Percentiles rank a stretch among this genome's conserved stretches.
Conservation (phyloP, 139 green algal genomes). For the Pleodorina starrii region DNA sequence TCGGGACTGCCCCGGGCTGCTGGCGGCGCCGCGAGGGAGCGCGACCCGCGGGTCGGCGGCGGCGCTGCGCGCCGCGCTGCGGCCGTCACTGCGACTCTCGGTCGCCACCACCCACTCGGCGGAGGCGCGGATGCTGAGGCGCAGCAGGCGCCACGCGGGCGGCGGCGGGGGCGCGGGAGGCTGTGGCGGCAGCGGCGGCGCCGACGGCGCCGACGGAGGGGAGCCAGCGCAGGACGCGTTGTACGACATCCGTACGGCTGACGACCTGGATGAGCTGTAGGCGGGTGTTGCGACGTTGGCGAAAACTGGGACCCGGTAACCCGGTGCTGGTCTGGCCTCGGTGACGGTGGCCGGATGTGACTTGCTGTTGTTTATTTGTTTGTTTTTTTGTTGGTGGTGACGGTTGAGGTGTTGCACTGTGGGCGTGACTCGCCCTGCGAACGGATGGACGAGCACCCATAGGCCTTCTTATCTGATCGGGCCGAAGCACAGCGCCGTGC, state of each 20-base stretch:
- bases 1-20: conserved; percentile 13
- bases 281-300: neutral
- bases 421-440: neutral
- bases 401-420: neutral
- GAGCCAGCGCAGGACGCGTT: neutral
- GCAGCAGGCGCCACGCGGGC: neutral
- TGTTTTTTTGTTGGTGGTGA: neutral
- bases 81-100: neutral
- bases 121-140: neutral
- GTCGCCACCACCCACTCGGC: neutral
- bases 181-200: neutral
- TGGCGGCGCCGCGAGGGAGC: neutral
- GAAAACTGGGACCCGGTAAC: neutral
- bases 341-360: too few species aligned
- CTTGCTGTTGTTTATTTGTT: neutral
- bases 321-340: too few species aligned
- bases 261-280: conserved; percentile 22
- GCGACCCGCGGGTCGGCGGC: neutral
- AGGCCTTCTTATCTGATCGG: too few species aligned
- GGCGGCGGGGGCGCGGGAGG: neutral
- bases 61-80: neutral
- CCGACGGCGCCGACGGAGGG: neutral
- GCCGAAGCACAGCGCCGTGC: too few species aligned
- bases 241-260: neutral
- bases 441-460: neutral